Conservation (phyloP, 129 eudicot genomes). For the Flaveria linearis region DNA sequence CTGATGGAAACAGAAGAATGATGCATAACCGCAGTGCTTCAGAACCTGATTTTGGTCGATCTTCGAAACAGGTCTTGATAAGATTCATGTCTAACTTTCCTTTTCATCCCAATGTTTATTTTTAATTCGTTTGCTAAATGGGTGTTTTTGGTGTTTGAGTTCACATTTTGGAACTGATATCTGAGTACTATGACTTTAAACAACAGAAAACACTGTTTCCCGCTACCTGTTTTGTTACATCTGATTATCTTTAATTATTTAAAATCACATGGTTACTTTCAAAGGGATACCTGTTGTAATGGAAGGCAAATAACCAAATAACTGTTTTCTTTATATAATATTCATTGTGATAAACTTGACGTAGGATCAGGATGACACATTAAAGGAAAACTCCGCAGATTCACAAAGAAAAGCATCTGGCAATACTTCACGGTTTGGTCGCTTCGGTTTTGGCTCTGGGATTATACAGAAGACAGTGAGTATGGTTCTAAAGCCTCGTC, state of each 20-base stretch:
- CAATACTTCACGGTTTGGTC: conserved; percentile 64
- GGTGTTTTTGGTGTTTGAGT: not conserved
- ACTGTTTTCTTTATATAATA: conserved; percentile 5
- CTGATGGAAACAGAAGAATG: conserved; percentile 52
- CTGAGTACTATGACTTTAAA: not conserved
- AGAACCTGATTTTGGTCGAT: conserved; percentile 86
- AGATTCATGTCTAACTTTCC: not conserved
- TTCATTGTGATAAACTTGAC: conserved; percentile 21
- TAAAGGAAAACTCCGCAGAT: conserved; percentile 56
- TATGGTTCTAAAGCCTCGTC: conserved; percentile 72
- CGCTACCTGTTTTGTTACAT: not conserved
- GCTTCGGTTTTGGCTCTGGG: conserved; percentile 82
- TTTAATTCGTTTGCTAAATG: not conserved
- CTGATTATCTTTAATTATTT: not conserved
- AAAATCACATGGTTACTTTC: not conserved
- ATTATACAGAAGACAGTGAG: conserved; percentile 79
- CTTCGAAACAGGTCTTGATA: conserved; percentile 70
- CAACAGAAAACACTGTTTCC: not conserved
- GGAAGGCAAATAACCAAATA: not conserved
- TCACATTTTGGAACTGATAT: conserved; percentile 5
- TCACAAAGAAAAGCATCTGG: conserved; percentile 54
- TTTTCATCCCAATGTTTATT: not conserved
- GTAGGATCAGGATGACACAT: conserved; percentile 55
- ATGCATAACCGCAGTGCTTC: conserved; percentile 82
- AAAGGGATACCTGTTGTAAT: not conserved